Percentiles rank a stretch among this genome's conserved stretches.
phyloP scores from a whole-genome alignment of 2,329 filamentous ascomycete species.

The Claviceps sorghi region DNA sequence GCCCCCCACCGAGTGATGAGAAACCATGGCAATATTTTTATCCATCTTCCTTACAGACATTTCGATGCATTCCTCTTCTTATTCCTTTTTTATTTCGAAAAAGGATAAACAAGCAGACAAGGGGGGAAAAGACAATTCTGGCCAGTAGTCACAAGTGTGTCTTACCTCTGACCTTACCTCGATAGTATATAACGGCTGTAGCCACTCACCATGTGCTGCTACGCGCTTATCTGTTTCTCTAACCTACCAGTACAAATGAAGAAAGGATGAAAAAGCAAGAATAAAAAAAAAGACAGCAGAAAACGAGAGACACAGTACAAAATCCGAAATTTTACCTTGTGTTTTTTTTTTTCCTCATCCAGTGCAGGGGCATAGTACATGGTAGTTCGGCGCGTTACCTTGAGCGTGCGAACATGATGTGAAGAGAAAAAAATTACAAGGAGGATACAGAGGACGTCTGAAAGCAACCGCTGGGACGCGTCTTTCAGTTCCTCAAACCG shows the following conservation, averaged over 20 bases:
- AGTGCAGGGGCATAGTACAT: slow-evolving; percentile 9
- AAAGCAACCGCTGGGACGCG: background rate
- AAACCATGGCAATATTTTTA: background rate
- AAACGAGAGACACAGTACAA: background rate
- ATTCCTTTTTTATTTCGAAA: background rate
- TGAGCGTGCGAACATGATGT: background rate
- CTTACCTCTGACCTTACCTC: slow-evolving; percentile 46
- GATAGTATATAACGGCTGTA: slow-evolving; percentile 5
- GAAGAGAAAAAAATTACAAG: background rate
- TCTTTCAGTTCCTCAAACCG: background rate
- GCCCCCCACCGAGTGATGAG: background rate
- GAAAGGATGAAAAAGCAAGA: background rate
- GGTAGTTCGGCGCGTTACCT: background rate
- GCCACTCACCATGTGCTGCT: slow-evolving; percentile 3
- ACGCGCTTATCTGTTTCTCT: slow-evolving; percentile 3
- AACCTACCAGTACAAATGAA: slow-evolving; percentile 8
- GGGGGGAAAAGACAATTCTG: slow-evolving; percentile 2
- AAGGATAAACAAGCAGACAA: background rate
- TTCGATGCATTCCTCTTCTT: background rate
- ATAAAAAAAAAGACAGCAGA: background rate
- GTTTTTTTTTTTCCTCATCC: background rate
- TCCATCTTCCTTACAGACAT: background rate
- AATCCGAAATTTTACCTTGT: slow-evolving; percentile 1
- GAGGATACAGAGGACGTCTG: background rate
- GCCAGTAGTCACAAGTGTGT: slow-evolving; percentile 24